Conservation (phyloP, 148 eudicot species). For the Persicaria maculosa region DNA sequence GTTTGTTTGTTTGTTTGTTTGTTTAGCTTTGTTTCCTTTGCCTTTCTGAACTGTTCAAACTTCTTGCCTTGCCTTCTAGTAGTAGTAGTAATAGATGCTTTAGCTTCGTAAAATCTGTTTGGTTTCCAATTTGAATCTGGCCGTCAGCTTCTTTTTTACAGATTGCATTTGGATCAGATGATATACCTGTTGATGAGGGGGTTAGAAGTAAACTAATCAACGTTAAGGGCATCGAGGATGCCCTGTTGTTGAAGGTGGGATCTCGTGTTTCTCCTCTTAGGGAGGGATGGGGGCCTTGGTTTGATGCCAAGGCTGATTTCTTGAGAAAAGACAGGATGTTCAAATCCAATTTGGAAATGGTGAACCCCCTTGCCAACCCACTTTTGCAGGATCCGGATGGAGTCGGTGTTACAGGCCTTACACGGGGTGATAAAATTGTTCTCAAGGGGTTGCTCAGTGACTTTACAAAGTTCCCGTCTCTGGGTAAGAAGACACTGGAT, state of each 20-base stretch:
- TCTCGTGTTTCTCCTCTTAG: slow-evolving; percentile 46
- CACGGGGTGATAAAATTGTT: slow-evolving; percentile 59
- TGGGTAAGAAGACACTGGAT: slow-evolving; percentile 39
- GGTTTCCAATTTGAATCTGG: no score
- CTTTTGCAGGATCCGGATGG: slow-evolving; percentile 87
- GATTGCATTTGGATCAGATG: slow-evolving; percentile 62
- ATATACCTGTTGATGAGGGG: slow-evolving; percentile 57
- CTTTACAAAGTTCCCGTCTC: slow-evolving; percentile 46
- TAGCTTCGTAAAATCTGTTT: not conserved
- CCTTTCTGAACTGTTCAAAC: not conserved
- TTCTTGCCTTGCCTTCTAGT: not conserved
- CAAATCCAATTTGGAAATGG: slow-evolving; percentile 61
- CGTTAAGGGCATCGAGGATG: slow-evolving; percentile 59
- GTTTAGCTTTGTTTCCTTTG: not conserved
- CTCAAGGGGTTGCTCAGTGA: slow-evolving; percentile 46
- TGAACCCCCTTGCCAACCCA: slow-evolving; percentile 68
- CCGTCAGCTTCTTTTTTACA: slow-evolving; percentile 12
- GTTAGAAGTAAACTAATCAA: slow-evolving; percentile 40
- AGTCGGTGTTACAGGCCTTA: slow-evolving; percentile 49
- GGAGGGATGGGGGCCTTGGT: slow-evolving; percentile 95
- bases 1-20: not conserved
- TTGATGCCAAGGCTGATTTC: slow-evolving; percentile 86
- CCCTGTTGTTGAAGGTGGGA: slow-evolving; percentile 50
- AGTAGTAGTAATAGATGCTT: no score
- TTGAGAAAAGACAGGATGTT: slow-evolving; percentile 78